Evolutionary conservation across 2,329 filamentous ascomycete genomes (phyloP), one percentile per base, ranked within the genome.

Genomic region (Stagonosporopsis chrysanthemi): DNA sequence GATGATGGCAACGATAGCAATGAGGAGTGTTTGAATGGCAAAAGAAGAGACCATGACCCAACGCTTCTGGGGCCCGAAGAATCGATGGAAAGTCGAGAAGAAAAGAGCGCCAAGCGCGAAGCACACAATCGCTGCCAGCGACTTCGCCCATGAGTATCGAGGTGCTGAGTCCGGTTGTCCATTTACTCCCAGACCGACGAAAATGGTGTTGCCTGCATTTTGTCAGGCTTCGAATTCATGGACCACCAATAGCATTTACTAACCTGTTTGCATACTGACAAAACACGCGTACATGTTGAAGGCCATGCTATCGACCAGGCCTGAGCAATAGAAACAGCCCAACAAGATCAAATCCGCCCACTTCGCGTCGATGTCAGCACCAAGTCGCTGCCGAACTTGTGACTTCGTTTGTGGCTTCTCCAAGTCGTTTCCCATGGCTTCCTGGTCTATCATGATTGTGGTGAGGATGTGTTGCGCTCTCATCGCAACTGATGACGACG

Each of bases 191-290:
- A 88, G 82, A 17, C 83, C 85, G 36, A 88, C 79, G 74, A 88
- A 87, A 64, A 88, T 82, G 9, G 86, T 88, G 73, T 88, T 88
- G 36, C 85, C 85, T 67, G n/a, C 6, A 12, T 75, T 14, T n/a
- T 38, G 14, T 56, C 17, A 56, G 41, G 40, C 14, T 31, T 11
- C 14, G 15, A 56, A 14, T 17, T 41, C 9, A 14, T 54, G 15
- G 23, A 14, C 14, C 28, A 15, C 4, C 7, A 14, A 15, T 28
- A 14, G 19, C 15, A 17, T 45, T 22, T 15, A 52, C 65, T 45
- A 68, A 81, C 80, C 81, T 23, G 82, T 84, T 65, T 83, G 82
- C 82, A 83, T 84, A 17, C 76, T 78, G 29, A 82, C 80, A 56
- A 84, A 84, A 49, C 79, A 80, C 23, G 71, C 75, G 75, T 78